Conservation (phyloP, 768 basidiomycete species). For the Amanita thiersii region DNA sequence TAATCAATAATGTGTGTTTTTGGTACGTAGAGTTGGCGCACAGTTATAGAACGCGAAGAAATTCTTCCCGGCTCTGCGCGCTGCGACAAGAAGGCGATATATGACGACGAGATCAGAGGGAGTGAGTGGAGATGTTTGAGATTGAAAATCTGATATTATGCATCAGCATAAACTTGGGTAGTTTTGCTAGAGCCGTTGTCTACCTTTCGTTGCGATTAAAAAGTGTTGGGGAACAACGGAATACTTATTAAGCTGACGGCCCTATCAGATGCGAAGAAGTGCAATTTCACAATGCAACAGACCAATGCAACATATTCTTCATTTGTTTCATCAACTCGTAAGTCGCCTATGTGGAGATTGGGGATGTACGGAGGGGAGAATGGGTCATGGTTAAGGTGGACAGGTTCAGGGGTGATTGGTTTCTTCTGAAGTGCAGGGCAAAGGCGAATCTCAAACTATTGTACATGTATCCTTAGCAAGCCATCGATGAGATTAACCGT, state of each 20-base stretch:
- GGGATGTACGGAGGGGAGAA: conserved; percentile 83
- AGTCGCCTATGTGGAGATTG: conserved; percentile 67
- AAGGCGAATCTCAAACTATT: conserved; percentile 77
- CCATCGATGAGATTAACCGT: not conserved
- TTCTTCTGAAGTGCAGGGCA: conserved; percentile 86
- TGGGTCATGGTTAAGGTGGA: conserved; percentile 41
- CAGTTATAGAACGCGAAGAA: conserved; percentile 92
- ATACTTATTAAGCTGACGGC: conserved; percentile 71
- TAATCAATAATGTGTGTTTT: not conserved
- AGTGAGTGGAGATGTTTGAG: conserved; percentile 73
- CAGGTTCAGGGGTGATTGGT: conserved; percentile 20
- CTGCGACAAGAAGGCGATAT: conserved; percentile 68
- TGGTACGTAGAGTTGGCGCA: conserved; percentile 21
- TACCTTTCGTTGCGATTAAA: conserved; percentile 81
- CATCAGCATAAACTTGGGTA: not conserved
- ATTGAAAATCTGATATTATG: conserved; percentile 47
- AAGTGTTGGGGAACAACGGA: conserved; percentile 82
- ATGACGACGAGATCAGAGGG: conserved; percentile 74
- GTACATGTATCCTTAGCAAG: not conserved
- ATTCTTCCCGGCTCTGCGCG: conserved; percentile 45
- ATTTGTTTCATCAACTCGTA: conserved; percentile 51
- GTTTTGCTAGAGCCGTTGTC: conserved; percentile 9
- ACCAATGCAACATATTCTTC: conserved; percentile 67
- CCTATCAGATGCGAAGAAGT: conserved; percentile 1
- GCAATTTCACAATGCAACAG: conserved; percentile 14